Evolutionary conservation across 1,284 basidiomycete genomes (phyloP).

Genomic region (Apiotrichum gamsii): DNA sequence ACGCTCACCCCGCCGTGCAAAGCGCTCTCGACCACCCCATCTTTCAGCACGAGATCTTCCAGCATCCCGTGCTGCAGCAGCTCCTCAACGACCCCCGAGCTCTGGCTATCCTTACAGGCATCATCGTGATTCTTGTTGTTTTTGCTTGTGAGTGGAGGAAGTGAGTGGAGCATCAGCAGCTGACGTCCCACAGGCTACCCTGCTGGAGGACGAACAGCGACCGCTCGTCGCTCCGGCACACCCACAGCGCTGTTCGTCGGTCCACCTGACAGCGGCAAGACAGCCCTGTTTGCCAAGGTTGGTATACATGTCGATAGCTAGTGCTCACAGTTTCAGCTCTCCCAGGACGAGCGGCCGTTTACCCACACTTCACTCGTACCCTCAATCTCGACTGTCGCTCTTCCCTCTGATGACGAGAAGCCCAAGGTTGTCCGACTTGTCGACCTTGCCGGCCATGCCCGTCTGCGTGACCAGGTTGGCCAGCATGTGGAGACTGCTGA

Average conservation of each 20-base stretch:
- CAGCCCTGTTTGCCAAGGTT: slow-evolving; percentile 41
- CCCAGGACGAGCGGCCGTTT: slow-evolving; percentile 28
- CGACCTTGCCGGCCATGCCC: slow-evolving; percentile 46
- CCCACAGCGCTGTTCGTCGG: slow-evolving; percentile 38
- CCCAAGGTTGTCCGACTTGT: slow-evolving; percentile 30
- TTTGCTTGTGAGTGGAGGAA: slow-evolving; percentile 24
- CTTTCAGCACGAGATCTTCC: slow-evolving; percentile 1
- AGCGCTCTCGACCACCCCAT: slow-evolving; percentile 6
- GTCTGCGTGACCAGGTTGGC: slow-evolving; percentile 38
- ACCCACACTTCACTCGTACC: slow-evolving; percentile 41
- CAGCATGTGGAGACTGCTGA: slow-evolving; percentile 26
- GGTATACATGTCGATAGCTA: not conserved
- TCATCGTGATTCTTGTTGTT: slow-evolving; percentile 24
- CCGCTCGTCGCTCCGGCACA: slow-evolving; percentile 20
- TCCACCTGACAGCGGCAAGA: slow-evolving; percentile 41
- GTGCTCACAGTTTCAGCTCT: slow-evolving; percentile 25
- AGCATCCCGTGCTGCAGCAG: slow-evolving; percentile 11
- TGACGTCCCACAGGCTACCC: slow-evolving; percentile 6
- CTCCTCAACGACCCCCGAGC: slow-evolving; percentile 32
- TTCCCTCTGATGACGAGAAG: slow-evolving; percentile 15
- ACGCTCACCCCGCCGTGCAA: not conserved
- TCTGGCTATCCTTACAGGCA: slow-evolving; percentile 27
- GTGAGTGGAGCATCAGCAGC: not conserved
- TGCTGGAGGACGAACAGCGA: slow-evolving; percentile 4
- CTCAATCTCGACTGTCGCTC: slow-evolving; percentile 26